These are phyloP conservation scores for Hericium rajendrae DNA, from an alignment of 768 basidiomycete genomes.

Conservation along the genomic window DNA sequence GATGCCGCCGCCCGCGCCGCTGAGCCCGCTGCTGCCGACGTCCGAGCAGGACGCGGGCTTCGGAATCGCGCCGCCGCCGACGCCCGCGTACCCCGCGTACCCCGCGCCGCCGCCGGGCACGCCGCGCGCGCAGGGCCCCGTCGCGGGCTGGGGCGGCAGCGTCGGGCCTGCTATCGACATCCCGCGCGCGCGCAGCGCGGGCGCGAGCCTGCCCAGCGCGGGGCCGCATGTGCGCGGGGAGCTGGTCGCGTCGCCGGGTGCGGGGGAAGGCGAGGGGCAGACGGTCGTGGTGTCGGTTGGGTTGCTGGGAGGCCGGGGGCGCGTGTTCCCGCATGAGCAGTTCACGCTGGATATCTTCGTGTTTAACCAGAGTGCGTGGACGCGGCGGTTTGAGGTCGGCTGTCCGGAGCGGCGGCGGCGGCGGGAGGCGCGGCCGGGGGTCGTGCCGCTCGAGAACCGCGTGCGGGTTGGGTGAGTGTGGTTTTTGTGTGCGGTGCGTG, in stretches of 20 bases:
- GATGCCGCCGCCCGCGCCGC: slow-evolving; percentile 12
- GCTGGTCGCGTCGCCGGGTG: slow-evolving; percentile 27
- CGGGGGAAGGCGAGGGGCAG: slow-evolving; percentile 34
- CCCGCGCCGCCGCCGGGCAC: slow-evolving; percentile 36
- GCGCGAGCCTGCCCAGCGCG: slow-evolving; percentile 14
- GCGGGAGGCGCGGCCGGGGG: slow-evolving; percentile 39
- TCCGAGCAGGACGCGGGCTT: slow-evolving; percentile 12
- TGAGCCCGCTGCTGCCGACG: slow-evolving; percentile 8
- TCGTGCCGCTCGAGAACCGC: slow-evolving; percentile 69
- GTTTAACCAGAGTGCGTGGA: slow-evolving; percentile 72
- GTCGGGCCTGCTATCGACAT: slow-evolving; percentile 58
- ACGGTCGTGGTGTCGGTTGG: slow-evolving; percentile 67
- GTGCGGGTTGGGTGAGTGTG: slow-evolving; percentile 66
- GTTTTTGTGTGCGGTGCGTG: background rate
- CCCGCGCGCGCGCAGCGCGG: slow-evolving; percentile 42
- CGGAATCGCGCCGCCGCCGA: slow-evolving; percentile 32
- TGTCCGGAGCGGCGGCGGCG: slow-evolving; percentile 46
- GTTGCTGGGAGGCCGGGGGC: slow-evolving; percentile 18
- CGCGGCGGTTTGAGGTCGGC: slow-evolving; percentile 67
- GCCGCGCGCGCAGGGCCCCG: slow-evolving; percentile 51
- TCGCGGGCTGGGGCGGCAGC: slow-evolving; percentile 37
- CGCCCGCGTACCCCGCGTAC: slow-evolving; percentile 69
- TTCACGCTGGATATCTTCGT: slow-evolving; percentile 85
- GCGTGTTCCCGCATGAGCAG: slow-evolving; percentile 61
- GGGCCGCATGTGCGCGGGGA: slow-evolving; percentile 38